phyloP scores from a whole-genome alignment of 2,329 filamentous ascomycete genomes.

The Helotiales sp. region DNA sequence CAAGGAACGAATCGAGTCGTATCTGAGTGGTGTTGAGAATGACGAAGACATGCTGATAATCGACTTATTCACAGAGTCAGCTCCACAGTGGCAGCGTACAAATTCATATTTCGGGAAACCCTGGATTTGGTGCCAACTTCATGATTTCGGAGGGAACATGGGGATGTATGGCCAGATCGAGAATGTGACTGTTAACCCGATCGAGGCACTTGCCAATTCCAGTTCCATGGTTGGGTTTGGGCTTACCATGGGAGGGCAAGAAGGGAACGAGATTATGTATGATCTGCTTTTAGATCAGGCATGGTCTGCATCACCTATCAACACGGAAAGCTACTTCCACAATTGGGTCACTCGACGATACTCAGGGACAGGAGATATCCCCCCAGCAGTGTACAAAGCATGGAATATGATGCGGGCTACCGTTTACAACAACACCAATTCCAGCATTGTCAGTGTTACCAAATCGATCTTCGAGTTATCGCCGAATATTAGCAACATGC shows the following conservation, averaged over 20 bases:
- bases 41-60: slow-evolving; percentile 55
- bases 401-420: slow-evolving; percentile 53
- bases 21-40: slow-evolving; percentile 51
- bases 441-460: slow-evolving; percentile 45
- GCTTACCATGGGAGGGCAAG: slow-evolving; percentile 55
- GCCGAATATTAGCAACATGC: slow-evolving; percentile 49
- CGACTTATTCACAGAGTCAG: slow-evolving; percentile 55
- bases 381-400: slow-evolving; percentile 47
- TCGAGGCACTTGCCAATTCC: slow-evolving; percentile 50
- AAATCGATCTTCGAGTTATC: slow-evolving; percentile 54
- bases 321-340: slow-evolving; percentile 52
- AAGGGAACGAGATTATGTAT: slow-evolving; percentile 59
- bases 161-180: slow-evolving; percentile 56
- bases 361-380: slow-evolving; percentile 35
- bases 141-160: slow-evolving; percentile 55
- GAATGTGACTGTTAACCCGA: slow-evolving; percentile 53
- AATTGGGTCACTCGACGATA: slow-evolving; percentile 54
- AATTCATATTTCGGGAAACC: slow-evolving; percentile 56
- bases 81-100: slow-evolving; percentile 56
- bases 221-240: slow-evolving; percentile 54
- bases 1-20: slow-evolving; percentile 52
- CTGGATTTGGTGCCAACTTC: slow-evolving; percentile 60
- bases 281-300: slow-evolving; percentile 56
- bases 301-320: slow-evolving; percentile 51
- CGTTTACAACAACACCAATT: slow-evolving; percentile 56